Conservation (phyloP, 1,139 yeast species). For the Pichia sp. region DNA sequence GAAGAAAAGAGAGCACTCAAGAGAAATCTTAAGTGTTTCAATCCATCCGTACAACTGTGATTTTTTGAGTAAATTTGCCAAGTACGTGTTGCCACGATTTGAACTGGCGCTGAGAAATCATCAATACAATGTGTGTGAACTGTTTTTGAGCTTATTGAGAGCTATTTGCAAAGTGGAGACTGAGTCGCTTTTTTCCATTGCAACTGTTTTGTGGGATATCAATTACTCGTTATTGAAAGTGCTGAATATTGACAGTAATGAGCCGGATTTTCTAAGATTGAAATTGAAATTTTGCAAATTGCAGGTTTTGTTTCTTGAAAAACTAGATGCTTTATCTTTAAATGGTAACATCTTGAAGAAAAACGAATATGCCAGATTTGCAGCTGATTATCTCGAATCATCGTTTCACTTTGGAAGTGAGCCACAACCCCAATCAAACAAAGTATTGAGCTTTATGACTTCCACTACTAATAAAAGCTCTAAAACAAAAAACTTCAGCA, state of each 20-base stretch:
- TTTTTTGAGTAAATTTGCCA: constrained; percentile 15
- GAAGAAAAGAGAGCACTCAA: constrained; percentile 21
- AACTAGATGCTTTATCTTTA: constrained; percentile 32
- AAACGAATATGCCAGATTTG: constrained; percentile 50
- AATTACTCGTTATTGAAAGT: constrained; percentile 19
- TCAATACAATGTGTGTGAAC: constrained; percentile 22
- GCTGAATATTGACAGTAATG: constrained; percentile 25
- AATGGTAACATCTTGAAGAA: constrained; percentile 53
- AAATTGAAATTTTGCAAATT: constrained; percentile 44
- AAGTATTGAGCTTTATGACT: constrained; percentile 5
- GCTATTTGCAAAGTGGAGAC: constrained; percentile 19
- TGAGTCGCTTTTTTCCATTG: constrained; percentile 17
- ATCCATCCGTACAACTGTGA: constrained; percentile 26
- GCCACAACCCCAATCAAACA: not conserved
- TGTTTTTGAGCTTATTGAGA: constrained; percentile 21
- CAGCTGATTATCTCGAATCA: constrained; percentile 62
- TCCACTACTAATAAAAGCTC: not conserved
- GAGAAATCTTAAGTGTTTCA: constrained; percentile 26
- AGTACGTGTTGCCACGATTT: constrained; percentile 16
- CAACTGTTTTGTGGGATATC: constrained; percentile 19
- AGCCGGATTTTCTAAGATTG: constrained; percentile 32
- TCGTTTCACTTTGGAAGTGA: constrained; percentile 31
- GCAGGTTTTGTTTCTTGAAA: constrained; percentile 31
- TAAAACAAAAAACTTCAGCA: constrained; percentile 2
- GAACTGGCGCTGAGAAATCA: constrained; percentile 15